Evolutionary conservation across 1,284 basidiomycete genomes (phyloP).

Genomic region (Chalciporus piperatoides): DNA sequence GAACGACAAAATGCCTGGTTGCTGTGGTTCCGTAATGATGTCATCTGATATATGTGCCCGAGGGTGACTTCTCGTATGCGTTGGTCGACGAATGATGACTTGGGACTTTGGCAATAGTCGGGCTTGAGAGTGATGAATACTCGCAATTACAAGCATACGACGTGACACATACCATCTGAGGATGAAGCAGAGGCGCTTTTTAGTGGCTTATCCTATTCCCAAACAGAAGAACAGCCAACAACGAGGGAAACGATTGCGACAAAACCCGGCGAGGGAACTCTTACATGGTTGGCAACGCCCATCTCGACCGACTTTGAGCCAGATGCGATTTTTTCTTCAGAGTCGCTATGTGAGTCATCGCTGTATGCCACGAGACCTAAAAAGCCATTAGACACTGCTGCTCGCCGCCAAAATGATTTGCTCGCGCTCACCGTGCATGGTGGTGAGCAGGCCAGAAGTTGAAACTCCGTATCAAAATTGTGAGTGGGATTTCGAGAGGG

Average conservation of each 20-base stretch:
- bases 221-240: constrained; percentile 56
- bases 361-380: constrained; percentile 63
- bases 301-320: constrained; percentile 21
- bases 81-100: constrained; percentile 55
- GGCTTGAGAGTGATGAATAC: constrained; percentile 26
- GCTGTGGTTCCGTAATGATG: constrained; percentile 17
- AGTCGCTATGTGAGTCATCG: constrained; percentile 60
- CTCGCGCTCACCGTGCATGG: constrained; percentile 45
- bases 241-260: constrained; percentile 60
- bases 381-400: constrained; percentile 6
- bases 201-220: constrained; percentile 61
- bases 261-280: constrained; percentile 45
- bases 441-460: constrained; percentile 19
- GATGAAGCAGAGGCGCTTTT: constrained; percentile 39
- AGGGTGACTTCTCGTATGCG: constrained; percentile 44
- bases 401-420: constrained; percentile 5
- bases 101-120: constrained; percentile 45
- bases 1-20: constrained; percentile 2
- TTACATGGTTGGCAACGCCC: constrained; percentile 48
- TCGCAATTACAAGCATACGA: background rate
- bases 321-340: constrained; percentile 41
- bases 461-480: constrained; percentile 21
- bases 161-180: constrained; percentile 44
- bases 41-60: constrained; percentile 49
- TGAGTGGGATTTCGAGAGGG: background rate